Evolutionary conservation across 1,284 basidiomycete species (phyloP).

Genomic region (Tilletiaria anomala): DNA sequence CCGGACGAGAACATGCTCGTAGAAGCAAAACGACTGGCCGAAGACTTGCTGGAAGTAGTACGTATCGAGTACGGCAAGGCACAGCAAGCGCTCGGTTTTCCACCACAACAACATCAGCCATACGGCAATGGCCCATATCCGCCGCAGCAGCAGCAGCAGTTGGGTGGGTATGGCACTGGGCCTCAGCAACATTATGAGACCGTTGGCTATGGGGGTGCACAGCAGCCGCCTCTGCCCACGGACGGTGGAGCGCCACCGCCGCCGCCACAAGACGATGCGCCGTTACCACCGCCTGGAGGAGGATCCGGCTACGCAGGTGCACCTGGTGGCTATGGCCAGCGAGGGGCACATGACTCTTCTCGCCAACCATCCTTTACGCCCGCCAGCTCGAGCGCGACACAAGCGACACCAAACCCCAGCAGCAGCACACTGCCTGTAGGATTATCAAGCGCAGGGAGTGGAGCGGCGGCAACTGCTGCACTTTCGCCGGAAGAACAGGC

Average conservation of each 20-base stretch:
- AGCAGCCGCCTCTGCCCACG: background rate
- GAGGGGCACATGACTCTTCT: background rate
- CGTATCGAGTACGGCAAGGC: slow-evolving; percentile 30
- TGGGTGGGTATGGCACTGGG: background rate
- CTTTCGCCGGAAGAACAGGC: slow-evolving; percentile 22
- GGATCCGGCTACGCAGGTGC: background rate
- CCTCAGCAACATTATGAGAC: background rate
- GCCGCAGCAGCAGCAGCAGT: background rate
- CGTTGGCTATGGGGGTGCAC: background rate
- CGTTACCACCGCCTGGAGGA: no score
- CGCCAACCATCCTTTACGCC: background rate
- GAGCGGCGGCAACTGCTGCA: slow-evolving; percentile 3
- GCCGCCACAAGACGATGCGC: no score
- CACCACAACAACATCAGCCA: no score
- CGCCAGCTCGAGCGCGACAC: background rate
- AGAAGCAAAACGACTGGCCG: slow-evolving; percentile 23
- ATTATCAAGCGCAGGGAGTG: background rate
- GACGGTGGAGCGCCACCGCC: background rate
- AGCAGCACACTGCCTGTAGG: background rate
- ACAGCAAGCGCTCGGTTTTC: no score
- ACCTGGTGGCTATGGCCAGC: background rate
- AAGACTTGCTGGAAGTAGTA: slow-evolving; percentile 33
- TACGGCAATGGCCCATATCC: slow-evolving; percentile 1
- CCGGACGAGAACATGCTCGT: slow-evolving; percentile 26
- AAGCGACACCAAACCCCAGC: background rate